Evolutionary conservation across 116 monocot species (phyloP).

Genomic region (Trichopus zeylanicus): DNA sequence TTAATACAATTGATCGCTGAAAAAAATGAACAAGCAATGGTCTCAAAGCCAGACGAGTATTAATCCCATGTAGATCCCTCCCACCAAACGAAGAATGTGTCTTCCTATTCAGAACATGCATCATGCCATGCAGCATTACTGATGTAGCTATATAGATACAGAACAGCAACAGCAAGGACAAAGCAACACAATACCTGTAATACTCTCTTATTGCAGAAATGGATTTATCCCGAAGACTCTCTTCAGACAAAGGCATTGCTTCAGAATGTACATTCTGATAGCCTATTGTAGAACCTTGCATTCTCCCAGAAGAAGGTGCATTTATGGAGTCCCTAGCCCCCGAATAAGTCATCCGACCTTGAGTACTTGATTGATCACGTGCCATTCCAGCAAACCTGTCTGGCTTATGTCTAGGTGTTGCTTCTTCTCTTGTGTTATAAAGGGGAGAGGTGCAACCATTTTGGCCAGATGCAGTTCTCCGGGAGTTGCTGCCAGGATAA

Average conservation of each 20-base stretch:
- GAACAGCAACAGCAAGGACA: not conserved
- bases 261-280: constrained; percentile 18
- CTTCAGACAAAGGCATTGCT: constrained; percentile 31
- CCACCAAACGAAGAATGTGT: no score
- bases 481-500: constrained; percentile 12
- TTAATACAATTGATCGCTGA: no score
- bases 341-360: constrained; percentile 21
- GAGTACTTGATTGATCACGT: constrained; percentile 16
- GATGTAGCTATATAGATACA: no score
- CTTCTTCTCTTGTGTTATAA: constrained; percentile 28
- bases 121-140: no score
- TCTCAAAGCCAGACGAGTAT: no score
- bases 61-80: no score
- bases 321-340: constrained; percentile 15
- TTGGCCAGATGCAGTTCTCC: constrained; percentile 24
- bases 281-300: constrained; percentile 11
- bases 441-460: constrained; percentile 29
- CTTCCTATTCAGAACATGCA: no score
- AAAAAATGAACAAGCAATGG: no score
- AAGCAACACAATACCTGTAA: constrained; percentile 40
- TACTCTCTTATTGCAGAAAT: constrained; percentile 68
- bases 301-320: constrained; percentile 16
- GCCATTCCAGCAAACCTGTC: constrained; percentile 18
- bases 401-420: constrained; percentile 5
- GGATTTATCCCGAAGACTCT: constrained; percentile 46